These are phyloP conservation scores for Ceratocystiopsis minuta DNA, from an alignment of 2,329 filamentous ascomycete genomes.

Conservation along the genomic window DNA sequence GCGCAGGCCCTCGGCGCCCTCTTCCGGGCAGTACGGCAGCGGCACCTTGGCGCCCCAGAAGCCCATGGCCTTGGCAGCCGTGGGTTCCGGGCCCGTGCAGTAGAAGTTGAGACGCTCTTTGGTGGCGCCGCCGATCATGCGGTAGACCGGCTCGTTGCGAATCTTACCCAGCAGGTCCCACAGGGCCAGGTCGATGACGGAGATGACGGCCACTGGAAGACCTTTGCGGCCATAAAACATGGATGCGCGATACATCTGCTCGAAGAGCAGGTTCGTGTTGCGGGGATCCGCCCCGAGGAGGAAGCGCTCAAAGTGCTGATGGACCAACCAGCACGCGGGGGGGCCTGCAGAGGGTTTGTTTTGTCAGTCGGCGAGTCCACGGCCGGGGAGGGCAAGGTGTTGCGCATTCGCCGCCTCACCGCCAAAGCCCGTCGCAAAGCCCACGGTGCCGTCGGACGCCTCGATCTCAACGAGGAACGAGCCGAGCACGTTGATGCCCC, in stretches of 20 bases:
- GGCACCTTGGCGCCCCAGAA: conserved; percentile 87
- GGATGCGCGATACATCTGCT: conserved; percentile 89
- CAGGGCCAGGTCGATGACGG: conserved; percentile 78
- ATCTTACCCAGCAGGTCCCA: conserved; percentile 91
- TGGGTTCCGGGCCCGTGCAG: conserved; percentile 78
- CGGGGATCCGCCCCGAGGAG: conserved; percentile 74
- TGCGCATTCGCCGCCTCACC: conserved; percentile 15
- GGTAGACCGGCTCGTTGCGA: conserved; percentile 83
- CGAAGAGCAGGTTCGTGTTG: conserved; percentile 81
- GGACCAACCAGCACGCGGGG: conserved; percentile 82
- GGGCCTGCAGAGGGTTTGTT: conserved; percentile 29
- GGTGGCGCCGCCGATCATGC: conserved; percentile 81
- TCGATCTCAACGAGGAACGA: conserved; percentile 86
- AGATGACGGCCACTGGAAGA: conserved; percentile 76
- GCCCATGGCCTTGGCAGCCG: conserved; percentile 64
- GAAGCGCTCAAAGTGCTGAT: conserved; percentile 88
- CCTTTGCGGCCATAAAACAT: conserved; percentile 97
- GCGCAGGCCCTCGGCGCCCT: conserved; percentile 61
- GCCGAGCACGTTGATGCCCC: conserved; percentile 89
- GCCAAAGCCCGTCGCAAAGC: conserved; percentile 86
- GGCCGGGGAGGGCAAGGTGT: no score
- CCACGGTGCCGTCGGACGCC: conserved; percentile 76
- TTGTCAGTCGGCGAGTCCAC: no score
- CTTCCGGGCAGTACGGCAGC: conserved; percentile 74
- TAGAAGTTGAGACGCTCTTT: conserved; percentile 75